Evolutionary conservation across 192 early-diverging fungal species (phyloP).

Genomic region (Umbelopsis sp.): DNA sequence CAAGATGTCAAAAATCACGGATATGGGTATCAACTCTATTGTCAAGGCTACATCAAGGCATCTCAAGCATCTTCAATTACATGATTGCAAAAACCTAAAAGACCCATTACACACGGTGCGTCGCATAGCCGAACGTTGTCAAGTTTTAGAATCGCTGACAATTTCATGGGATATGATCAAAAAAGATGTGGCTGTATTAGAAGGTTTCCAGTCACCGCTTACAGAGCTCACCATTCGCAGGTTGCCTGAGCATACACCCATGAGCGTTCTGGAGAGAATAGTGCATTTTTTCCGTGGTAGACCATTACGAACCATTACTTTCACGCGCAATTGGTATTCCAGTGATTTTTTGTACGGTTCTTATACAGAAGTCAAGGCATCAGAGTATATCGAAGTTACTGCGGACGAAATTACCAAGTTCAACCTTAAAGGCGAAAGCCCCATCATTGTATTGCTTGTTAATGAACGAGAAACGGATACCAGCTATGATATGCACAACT

Average conservation of each 20-base stretch:
- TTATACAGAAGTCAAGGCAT: not conserved
- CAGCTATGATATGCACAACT: conserved; percentile 5
- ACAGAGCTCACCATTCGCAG: not conserved
- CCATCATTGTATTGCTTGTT: not conserved
- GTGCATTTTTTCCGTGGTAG: not conserved
- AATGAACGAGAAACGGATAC: not conserved
- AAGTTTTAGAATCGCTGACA: not conserved
- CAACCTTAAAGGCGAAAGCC: conserved; percentile 1
- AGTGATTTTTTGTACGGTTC: conserved; percentile 1
- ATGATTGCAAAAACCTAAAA: conserved; percentile 1
- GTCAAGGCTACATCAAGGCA: not conserved
- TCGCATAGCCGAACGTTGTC: not conserved
- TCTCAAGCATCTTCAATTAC: not conserved
- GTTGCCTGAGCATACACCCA: conserved; percentile 12
- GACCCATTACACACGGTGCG: not conserved
- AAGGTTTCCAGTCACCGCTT: not conserved
- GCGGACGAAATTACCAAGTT: not conserved
- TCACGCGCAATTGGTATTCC: conserved; percentile 3
- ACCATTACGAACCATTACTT: not conserved
- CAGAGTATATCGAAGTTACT: not conserved
- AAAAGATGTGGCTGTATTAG: not conserved
- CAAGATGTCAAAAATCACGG: conserved; percentile 10
- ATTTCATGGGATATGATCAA: conserved; percentile 16
- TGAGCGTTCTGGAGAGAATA: not conserved
- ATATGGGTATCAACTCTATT: not conserved